Conservation (phyloP, 2,329 filamentous ascomycete species). For the Berkeleyomyces rouxiae region DNA sequence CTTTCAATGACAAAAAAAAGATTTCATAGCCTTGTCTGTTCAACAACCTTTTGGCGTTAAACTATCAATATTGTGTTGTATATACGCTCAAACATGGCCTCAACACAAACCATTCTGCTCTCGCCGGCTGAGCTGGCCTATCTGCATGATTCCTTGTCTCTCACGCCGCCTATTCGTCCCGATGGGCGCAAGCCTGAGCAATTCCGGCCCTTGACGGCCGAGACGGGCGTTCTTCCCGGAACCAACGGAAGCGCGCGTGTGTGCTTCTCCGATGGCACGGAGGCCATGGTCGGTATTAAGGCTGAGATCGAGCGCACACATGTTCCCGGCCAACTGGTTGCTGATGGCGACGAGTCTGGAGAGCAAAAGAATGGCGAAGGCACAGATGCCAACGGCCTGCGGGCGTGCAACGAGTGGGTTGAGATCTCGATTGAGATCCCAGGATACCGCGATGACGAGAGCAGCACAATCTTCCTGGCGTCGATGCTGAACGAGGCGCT, state of each 20-base stretch:
- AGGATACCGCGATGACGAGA: conserved; percentile 78
- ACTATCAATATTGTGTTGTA: neutral
- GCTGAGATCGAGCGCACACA: conserved; percentile 72
- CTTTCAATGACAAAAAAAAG: conserved; percentile 9
- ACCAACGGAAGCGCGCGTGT: conserved; percentile 87
- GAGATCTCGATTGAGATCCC: conserved; percentile 87
- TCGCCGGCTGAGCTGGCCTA: conserved; percentile 95
- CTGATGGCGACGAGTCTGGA: conserved; percentile 17
- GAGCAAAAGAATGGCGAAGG: conserved; percentile 23
- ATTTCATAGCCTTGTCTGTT: conserved; percentile 8
- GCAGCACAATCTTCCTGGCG: conserved; percentile 68
- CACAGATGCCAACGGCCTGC: conserved; percentile 20
- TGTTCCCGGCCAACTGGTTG: conserved; percentile 17
- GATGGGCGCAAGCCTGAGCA: conserved; percentile 70
- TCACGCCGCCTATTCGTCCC: conserved; percentile 69
- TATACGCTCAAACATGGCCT: conserved; percentile 32
- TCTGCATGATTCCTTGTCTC: conserved; percentile 71
- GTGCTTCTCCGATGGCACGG: conserved; percentile 86
- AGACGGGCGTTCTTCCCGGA: conserved; percentile 75
- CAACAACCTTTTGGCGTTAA: neutral
- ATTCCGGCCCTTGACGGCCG: conserved; percentile 79
- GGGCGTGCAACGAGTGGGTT: conserved; percentile 54
- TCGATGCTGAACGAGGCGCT: conserved; percentile 82
- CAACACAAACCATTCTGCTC: conserved; percentile 53
- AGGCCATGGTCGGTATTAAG: conserved; percentile 91